Conservation (phyloP, 257 asterid species). For the Paulownia fortunei region DNA sequence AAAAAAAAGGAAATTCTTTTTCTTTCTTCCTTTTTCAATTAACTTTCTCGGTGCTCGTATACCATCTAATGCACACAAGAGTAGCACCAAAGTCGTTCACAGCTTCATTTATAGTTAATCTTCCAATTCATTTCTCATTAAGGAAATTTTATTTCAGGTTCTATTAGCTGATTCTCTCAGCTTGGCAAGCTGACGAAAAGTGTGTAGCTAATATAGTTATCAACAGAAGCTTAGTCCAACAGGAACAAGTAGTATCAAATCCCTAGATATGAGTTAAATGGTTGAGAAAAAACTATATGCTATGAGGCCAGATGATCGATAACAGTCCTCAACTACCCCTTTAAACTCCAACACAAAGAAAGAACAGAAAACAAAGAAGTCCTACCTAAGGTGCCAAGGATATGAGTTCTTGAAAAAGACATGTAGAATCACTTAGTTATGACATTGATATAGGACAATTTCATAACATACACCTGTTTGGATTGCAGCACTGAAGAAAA, state of each 20-base stretch:
- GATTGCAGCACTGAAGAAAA: neutral
- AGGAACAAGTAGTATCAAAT: neutral
- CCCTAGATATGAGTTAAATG: neutral
- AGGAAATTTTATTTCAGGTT: no score
- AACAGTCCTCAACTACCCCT: neutral
- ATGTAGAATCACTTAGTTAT: neutral
- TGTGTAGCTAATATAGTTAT: no score
- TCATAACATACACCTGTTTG: neutral
- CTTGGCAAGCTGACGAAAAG: no score
- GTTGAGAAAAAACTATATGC: neutral
- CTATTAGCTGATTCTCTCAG: no score
- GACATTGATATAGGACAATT: neutral
- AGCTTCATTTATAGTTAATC: no score
- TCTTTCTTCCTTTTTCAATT: neutral
- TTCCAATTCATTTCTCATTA: no score
- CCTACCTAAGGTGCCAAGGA: conserved; percentile 3
- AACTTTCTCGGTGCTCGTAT: neutral
- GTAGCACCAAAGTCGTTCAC: neutral
- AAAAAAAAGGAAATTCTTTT: no score
- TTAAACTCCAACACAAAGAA: neutral
- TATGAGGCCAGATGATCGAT: neutral
- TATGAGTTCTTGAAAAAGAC: neutral
- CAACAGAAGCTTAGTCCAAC: neutral
- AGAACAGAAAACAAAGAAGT: neutral
- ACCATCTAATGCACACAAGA: neutral